These are phyloP conservation scores for Lentinus tigrinus DNA, from an alignment of 768 basidiomycete genomes.

Conservation along the genomic window DNA sequence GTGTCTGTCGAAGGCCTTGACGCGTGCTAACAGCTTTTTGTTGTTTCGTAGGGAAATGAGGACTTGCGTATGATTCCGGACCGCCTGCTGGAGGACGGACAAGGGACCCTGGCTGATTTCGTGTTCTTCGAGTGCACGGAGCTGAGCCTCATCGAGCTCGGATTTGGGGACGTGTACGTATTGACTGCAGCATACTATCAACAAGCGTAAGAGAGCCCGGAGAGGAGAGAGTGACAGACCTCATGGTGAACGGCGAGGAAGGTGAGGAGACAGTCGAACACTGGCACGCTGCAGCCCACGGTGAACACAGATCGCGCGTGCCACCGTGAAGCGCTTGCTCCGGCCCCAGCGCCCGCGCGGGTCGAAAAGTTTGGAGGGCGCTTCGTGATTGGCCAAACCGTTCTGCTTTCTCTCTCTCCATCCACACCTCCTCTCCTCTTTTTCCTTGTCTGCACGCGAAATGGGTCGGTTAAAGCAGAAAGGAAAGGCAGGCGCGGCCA, in stretches of 20 bases:
- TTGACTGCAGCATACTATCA: constrained; percentile 58
- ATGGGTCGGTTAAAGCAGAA: constrained; percentile 84
- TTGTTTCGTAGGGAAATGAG: constrained; percentile 97
- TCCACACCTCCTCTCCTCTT: constrained; percentile 2
- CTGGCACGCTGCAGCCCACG: not conserved
- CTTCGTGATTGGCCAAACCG: constrained; percentile 15
- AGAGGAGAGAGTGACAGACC: constrained; percentile 17
- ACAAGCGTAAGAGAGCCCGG: not conserved
- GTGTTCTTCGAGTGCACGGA: constrained; percentile 95
- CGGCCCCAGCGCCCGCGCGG: not conserved
- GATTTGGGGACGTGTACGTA: constrained; percentile 96
- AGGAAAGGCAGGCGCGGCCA: constrained; percentile 89
- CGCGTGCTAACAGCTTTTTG: constrained; percentile 93
- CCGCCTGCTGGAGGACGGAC: constrained; percentile 94
- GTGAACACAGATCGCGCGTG: constrained; percentile 7
- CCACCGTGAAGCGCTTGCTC: constrained; percentile 15
- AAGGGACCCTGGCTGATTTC: constrained; percentile 98
- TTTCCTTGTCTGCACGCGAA: not conserved
- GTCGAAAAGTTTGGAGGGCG: constrained; percentile 29
- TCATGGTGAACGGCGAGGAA: constrained; percentile 18
- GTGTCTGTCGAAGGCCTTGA: constrained; percentile 98
- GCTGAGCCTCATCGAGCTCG: constrained; percentile 95
- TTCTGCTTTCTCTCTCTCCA: constrained; percentile 10
- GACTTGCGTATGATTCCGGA: constrained; percentile 96
- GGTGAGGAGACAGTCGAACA: constrained; percentile 1